These are phyloP conservation scores for Calonectria leucothoes DNA, from an alignment of 2,329 filamentous ascomycete genomes.

Conservation along the genomic window DNA sequence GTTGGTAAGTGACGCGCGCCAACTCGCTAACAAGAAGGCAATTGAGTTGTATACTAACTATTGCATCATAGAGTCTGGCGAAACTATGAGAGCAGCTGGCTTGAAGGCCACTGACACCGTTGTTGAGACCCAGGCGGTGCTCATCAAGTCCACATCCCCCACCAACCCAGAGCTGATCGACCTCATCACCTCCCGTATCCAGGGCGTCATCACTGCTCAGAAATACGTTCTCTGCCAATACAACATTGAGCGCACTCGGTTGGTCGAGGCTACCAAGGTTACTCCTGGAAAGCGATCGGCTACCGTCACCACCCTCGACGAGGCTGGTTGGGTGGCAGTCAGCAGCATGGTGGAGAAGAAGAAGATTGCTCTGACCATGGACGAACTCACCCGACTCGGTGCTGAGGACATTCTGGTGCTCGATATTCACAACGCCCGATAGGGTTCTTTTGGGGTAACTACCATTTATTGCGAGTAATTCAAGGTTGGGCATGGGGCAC, in stretches of 20 bases:
- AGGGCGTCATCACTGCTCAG: constrained; percentile 94
- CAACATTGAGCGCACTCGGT: constrained; percentile 81
- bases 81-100: constrained; percentile 97
- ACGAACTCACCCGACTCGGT: constrained; percentile 79
- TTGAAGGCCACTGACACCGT: constrained; percentile 96
- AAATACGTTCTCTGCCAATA: constrained; percentile 96
- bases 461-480: constrained; percentile 23
- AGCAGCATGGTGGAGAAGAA: constrained; percentile 94
- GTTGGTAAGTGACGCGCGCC: constrained; percentile 74
- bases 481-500: constrained; percentile 28
- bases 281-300: constrained; percentile 95
- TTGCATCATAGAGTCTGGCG: constrained; percentile 80
- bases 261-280: constrained; percentile 77
- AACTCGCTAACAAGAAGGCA: not conserved
- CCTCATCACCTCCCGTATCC: constrained; percentile 86
- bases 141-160: constrained; percentile 90
- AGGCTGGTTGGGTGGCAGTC: constrained; percentile 93
- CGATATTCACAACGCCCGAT: constrained; percentile 84
- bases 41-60: constrained; percentile 27
- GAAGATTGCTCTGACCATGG: constrained; percentile 87
- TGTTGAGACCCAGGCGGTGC: constrained; percentile 84
- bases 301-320: constrained; percentile 89
- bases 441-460: constrained; percentile 22
- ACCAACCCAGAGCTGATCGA: constrained; percentile 85
- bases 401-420: constrained; percentile 88